These are phyloP conservation scores for Acanthamoeba sp. DNA, from an alignment of 208 protist genomes.

Conservation along the genomic window DNA sequence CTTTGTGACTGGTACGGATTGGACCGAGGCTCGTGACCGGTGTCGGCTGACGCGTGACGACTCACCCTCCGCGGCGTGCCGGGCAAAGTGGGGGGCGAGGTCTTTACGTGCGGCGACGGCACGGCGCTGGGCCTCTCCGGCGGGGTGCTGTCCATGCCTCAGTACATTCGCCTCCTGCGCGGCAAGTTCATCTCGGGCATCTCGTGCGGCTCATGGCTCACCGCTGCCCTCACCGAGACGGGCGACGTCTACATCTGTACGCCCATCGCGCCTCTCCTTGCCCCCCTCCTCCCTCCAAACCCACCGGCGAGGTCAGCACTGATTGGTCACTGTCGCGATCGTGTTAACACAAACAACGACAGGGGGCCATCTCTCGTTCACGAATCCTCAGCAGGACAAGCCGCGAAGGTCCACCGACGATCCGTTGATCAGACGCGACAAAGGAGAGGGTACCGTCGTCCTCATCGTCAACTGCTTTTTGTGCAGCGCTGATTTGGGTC, in stretches of 20 bases:
- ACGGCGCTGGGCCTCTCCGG: constrained; percentile 1
- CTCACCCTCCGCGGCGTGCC: too few species aligned
- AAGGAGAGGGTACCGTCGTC: not conserved
- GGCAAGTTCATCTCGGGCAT: constrained; percentile 12
- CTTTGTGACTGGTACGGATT: constrained; percentile 16
- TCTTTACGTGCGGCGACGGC: constrained; percentile 25
- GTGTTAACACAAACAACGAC: too few species aligned
- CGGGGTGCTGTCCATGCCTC: not conserved
- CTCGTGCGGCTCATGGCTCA: constrained; percentile 39
- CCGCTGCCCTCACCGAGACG: constrained; percentile 50
- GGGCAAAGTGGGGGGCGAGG: constrained; percentile 8
- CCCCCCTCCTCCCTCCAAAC: not conserved
- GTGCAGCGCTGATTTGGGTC: too few species aligned
- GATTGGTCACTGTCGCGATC: too few species aligned
- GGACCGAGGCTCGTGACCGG: not conserved
- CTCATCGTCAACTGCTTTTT: too few species aligned
- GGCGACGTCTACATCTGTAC: constrained; percentile 68
- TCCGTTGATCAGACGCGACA: not conserved
- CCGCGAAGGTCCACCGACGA: not conserved
- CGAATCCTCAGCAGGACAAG: not conserved
- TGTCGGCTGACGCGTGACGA: not conserved
- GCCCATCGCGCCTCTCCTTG: not conserved
- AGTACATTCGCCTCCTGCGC: constrained; percentile 27
- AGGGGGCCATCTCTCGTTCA: constrained; percentile 24
- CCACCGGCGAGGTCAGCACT: too few species aligned